Evolutionary conservation across 345 rosid genomes (phyloP).

Genomic region (Eucalyptus erythrocorys): DNA sequence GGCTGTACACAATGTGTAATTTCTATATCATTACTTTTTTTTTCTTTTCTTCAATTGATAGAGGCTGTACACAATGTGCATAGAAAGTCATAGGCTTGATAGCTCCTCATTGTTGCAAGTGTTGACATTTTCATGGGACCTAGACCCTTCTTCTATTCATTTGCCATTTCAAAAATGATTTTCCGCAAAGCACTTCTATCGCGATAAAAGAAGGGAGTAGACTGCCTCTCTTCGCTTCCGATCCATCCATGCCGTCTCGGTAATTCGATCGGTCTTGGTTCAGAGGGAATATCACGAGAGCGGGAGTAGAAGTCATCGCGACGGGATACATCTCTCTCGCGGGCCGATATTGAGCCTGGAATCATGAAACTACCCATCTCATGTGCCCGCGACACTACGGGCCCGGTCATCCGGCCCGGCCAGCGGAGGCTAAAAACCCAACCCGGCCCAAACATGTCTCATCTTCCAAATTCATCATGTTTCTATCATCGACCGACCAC

Average conservation of each 20-base stretch:
- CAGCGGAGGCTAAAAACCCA: neutral
- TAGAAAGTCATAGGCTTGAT: neutral
- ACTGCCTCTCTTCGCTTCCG: neutral
- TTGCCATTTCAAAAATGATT: neutral
- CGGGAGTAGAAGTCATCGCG: neutral
- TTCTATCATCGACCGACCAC: accelerated
- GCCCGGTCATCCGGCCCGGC: neutral
- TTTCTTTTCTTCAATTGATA: neutral
- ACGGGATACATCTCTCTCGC: neutral
- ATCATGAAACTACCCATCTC: neutral
- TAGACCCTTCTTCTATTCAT: neutral
- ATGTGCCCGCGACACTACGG: neutral
- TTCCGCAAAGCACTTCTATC: neutral
- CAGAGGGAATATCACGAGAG: neutral
- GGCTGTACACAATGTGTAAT: neutral
- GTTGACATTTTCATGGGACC: neutral
- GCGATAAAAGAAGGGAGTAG: neutral
- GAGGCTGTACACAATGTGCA: neutral
- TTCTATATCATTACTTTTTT: neutral
- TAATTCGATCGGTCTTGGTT: no score
- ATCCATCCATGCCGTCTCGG: neutral
- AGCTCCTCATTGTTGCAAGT: neutral
- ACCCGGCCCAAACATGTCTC: neutral
- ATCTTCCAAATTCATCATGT: neutral
- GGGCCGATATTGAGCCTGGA: neutral